phyloP scores from a whole-genome alignment of 2,329 filamentous ascomycete species.

The Rhytidhysteron rufulum region DNA sequence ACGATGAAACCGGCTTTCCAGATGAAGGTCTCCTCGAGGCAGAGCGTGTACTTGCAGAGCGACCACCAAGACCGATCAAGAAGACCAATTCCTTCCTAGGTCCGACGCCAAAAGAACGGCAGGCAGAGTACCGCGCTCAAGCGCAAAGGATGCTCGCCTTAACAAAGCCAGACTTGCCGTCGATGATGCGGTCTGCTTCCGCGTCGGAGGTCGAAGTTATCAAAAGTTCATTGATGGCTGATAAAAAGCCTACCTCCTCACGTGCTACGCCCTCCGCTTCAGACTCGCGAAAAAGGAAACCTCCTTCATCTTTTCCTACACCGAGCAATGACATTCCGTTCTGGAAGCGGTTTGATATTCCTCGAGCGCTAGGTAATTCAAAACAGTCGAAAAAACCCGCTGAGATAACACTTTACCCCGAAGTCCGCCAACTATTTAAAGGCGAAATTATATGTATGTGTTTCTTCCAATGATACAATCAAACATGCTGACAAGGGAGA shows the following conservation, averaged over 20 bases:
- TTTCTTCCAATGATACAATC: no score
- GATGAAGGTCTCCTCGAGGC: slow-evolving; percentile 12
- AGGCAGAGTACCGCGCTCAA: slow-evolving; percentile 22
- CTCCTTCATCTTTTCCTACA: slow-evolving; percentile 18
- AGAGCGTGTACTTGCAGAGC: slow-evolving; percentile 18
- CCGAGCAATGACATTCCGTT: slow-evolving; percentile 16
- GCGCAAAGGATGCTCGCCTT: slow-evolving; percentile 13
- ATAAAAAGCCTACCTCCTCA: slow-evolving; percentile 4
- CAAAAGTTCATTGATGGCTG: slow-evolving; percentile 11
- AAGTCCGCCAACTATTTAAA: slow-evolving; percentile 29
- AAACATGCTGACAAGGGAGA: no score
- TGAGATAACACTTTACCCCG: slow-evolving; percentile 27
- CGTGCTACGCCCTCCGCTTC: background rate
- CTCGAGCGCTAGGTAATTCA: slow-evolving; percentile 25
- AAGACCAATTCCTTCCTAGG: slow-evolving; percentile 28
- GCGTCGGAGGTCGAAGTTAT: slow-evolving; percentile 12
- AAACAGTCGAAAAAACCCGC: slow-evolving; percentile 27
- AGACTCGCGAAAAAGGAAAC: slow-evolving; percentile 13
- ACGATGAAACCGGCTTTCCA: slow-evolving; percentile 20
- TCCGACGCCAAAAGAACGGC: slow-evolving; percentile 25
- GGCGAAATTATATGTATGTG: slow-evolving; percentile 27
- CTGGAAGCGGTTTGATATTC: slow-evolving; percentile 22
- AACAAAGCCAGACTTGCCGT: slow-evolving; percentile 6
- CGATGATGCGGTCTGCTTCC: slow-evolving; percentile 15
- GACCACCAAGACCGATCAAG: slow-evolving; percentile 10